These are phyloP conservation scores for Verticillium tricorpus DNA, from an alignment of 2,329 filamentous ascomycete genomes.

Conservation along the genomic window DNA sequence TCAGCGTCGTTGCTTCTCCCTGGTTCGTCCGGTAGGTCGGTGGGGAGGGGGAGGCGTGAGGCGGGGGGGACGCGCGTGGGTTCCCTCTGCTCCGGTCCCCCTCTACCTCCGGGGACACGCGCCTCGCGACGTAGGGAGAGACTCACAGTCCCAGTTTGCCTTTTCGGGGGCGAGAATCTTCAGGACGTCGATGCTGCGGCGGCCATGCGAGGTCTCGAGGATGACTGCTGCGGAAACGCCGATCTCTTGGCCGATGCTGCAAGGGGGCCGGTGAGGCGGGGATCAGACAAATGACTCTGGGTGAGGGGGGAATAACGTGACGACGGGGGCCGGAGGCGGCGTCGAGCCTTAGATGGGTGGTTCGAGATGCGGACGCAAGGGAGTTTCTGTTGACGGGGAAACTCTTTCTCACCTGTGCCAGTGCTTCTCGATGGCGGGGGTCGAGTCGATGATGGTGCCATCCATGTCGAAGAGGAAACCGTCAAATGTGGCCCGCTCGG, in stretches of 20 bases:
- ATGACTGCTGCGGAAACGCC: constrained; percentile 82
- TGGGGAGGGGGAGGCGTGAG: background rate
- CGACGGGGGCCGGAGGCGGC: background rate
- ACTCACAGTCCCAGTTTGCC: constrained; percentile 90
- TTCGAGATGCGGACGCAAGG: constrained; percentile 4
- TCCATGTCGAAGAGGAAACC: constrained; percentile 72
- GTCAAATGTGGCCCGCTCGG: constrained; percentile 31
- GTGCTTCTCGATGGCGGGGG: constrained; percentile 70
- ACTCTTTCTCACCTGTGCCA: constrained; percentile 58
- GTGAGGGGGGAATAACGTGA: background rate
- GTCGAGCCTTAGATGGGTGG: background rate
- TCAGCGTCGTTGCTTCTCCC: background rate
- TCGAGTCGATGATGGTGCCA: constrained; percentile 80
- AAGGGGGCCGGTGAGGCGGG: background rate
- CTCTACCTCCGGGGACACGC: background rate
- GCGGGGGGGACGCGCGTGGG: background rate
- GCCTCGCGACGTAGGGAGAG: constrained; percentile 1
- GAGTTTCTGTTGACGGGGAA: constrained; percentile 1
- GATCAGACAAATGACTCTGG: background rate
- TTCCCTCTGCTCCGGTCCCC: background rate
- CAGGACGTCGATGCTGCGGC: constrained; percentile 82
- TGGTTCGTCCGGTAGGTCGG: background rate
- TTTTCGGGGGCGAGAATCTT: constrained; percentile 74
- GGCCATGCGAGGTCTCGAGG: constrained; percentile 84
- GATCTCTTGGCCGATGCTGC: constrained; percentile 74